Evolutionary conservation across 768 basidiomycete species (phyloP), one percentile per base, ranked within the genome.

Genomic region (Mycena maculata): DNA sequence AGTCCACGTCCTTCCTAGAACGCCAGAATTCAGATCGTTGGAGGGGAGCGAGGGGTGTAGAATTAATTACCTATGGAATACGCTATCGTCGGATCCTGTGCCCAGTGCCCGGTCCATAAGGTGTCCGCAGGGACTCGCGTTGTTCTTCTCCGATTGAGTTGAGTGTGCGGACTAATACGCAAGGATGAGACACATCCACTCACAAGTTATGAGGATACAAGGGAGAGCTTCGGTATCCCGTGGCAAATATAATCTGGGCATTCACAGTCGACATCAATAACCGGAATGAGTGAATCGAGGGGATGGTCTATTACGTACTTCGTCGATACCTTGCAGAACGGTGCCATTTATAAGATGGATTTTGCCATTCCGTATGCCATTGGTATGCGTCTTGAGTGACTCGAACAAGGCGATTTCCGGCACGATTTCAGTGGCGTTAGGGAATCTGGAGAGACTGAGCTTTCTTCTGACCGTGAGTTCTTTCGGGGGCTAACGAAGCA

Each of bases 71-170:
- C 42, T n/a, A 48, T 44, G 4, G 63, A 66, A 62, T 78, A 78
- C 2, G 75, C 74, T 0, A 80, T 65, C 7, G 78, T 77, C 3
- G 78, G 77, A 44, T 80, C 78, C 3, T 73, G 74, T 23, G 78
- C 75, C 63, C 77, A 80, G 62, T 75, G 72, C 10, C 72, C 72
- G 18, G 72, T 73, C 70, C 70, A 73, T 27, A 60, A 49, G n/a
- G 71, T 52, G 44, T 73, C 65, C 30, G 60, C 38, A 25, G 58
- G 65, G 13, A 58, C 44, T 30, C 39, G 4, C 1, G 44, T 41
- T 10, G 59, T 57, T 11, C 55, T 60, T 36, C 33, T n/a, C 28
- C 36, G 16, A 4, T 36, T 22, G n/a, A n/a, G n/a, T 36, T 36
- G 33, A 36, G 33, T 13, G n/a, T n/a, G 33, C 5, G 22, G 3